phyloP scores from a whole-genome alignment of 768 basidiomycete species.

The Floccularia luteovirens region DNA sequence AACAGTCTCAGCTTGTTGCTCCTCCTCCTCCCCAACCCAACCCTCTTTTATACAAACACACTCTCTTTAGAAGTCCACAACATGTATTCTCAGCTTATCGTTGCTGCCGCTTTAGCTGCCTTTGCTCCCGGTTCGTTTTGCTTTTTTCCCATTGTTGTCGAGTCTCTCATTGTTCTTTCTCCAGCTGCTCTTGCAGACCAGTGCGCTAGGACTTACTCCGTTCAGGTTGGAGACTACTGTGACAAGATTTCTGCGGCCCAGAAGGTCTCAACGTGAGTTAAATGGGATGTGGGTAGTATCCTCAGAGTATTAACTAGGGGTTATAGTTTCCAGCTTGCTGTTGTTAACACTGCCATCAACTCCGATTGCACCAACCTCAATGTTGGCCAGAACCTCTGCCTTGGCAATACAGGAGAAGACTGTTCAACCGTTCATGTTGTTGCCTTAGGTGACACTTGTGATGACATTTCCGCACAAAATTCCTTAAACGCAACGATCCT shows the following conservation, averaged over 20 bases:
- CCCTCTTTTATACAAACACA: no score
- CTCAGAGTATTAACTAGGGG: background rate
- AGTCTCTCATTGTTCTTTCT: no score
- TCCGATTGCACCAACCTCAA: background rate
- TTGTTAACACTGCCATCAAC: background rate
- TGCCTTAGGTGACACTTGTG: conserved; percentile 47
- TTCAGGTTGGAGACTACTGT: background rate
- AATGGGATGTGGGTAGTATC: background rate
- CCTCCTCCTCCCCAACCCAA: no score
- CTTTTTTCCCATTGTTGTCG: no score
- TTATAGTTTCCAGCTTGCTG: background rate
- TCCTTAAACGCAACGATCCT: conserved; percentile 49
- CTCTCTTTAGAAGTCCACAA: no score
- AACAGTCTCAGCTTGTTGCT: no score
- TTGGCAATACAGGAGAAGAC: conserved; percentile 53
- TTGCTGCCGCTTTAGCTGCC: no score
- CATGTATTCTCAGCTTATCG: no score
- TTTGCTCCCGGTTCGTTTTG: no score
- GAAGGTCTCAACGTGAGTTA: background rate
- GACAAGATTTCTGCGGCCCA: background rate
- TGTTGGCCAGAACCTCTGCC: conserved; percentile 35
- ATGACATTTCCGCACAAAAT: conserved; percentile 27
- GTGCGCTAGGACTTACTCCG: background rate
- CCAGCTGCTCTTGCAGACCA: background rate
- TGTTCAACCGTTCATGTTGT: conserved; percentile 59